Evolutionary conservation across 2,329 filamentous ascomycete species (phyloP), one percentile per base, ranked within the genome.

Genomic region (Huntiella savannae): DNA sequence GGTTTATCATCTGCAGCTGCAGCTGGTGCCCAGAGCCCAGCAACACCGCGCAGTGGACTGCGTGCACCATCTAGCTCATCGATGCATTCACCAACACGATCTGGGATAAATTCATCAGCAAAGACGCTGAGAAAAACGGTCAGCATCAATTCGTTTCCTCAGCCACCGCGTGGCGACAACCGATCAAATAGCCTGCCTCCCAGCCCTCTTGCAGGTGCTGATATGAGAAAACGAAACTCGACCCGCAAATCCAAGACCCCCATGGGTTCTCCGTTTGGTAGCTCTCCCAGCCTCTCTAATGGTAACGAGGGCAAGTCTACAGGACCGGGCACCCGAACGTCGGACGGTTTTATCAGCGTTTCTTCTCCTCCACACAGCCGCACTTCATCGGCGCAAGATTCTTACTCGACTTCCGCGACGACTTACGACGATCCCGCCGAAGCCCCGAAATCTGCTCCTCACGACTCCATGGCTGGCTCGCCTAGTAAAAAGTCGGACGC

Each of bases 111-210:
- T 51, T 65, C 66, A 32, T 66, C 73, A 4, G 75, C 76, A 19
- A 87, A 79, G 60, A 75, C 78, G 1, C 62, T 95, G 47, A 77
- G 86, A 51, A 92, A 92, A 62, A 82, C 82, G 1, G 80, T 93
- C 56, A 95, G 87, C 68, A 93, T 95, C 57, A 88, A 87, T 58
- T 79, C 85, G 1, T 95, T 96, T 57, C 88, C 88, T 28, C 82
- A 93, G 53, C 88, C 88, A 11, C 88, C 88, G 11, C 78, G 78
- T 53, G 74, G 77, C 41, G 70, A 71, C 46, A 69, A 63, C 46
- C 69, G 72, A 53, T 63, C 67, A 41, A 65, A 65, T 54, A 85
- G 70, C 62, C 65, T 76, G 48, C 82, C 73, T 44, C 74, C 69
- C 46, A 73, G 73, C 61, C 75, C 70, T 51, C 61, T 78, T 40